Base-by-base conservation (phyloP, 441 rosid genomes). In the Pelargonium australe region DNA sequence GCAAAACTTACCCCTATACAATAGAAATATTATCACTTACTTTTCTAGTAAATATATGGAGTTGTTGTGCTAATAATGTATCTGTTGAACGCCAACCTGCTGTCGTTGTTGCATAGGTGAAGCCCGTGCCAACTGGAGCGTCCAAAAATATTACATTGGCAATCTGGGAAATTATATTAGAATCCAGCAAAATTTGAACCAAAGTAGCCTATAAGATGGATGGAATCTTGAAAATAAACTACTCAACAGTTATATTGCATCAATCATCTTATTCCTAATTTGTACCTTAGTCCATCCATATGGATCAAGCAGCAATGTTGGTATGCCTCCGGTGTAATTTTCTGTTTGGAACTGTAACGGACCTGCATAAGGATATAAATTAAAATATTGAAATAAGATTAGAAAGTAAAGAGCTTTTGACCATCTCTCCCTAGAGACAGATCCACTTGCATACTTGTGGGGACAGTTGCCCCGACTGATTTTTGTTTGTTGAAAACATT, bases 201-300 rank as follows among this genome's bases (percentile, higher is more conserved):
- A n/a, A 66, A 43, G n/a, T 8, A 40, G 23, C 2, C 14, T 1
- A 63, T 37, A 25, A 63, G 31, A 28, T 63, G 10, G 44, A 63
- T 13, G 2, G 12, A n/a, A 5, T 7, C 43, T 63, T 11, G 66
- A 25, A 63, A 31, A 28, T 23, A 23, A 23, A 14, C 14, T 12
- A 12, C 9, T 14, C 44, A 63, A 12, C 1, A 12, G 10, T 66
- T 7, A 9, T 44, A 45, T 45, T 2, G 2, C 2, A 7, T 45
- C 51, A 9, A 9, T 45, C 12, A 0, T 23, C 25, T 9, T n/a
- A 20, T 25, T 4, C n/a, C n/a, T n/a, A n/a, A 14, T 44, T 69
- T 66, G 67, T 17, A 76, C 80, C 83, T 74, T 72, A 5, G 83
- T 80, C 83, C 83, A 80, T 13, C 78, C 44, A 31, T 64, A 64